Base-by-base conservation (phyloP, 441 rosid species). In the Gossypium lobatum region DNA sequence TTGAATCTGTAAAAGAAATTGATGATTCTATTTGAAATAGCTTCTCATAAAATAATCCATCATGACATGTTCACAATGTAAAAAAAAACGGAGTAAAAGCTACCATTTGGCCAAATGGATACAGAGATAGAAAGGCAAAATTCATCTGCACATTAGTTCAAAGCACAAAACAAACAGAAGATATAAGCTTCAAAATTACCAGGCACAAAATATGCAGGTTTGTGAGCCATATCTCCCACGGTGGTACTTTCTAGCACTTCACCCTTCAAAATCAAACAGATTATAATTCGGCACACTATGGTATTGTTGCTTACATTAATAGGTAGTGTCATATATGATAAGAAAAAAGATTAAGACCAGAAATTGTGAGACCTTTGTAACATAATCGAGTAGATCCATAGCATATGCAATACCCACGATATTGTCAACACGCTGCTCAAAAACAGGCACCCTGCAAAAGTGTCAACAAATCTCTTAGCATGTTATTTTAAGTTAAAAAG, bases 341-440 rank as follows among this genome's bases (percentile, higher is more conserved):
- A 80, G 39, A 75, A 57, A 8, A 39, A 68, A 64, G 31, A 60
- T 18, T 21, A 58, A 48, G 70, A 75, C 64, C 45, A 54, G 72
- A 78, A 80, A 62, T 69, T 73, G 72, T 52, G 86, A 65, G 72
- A 96, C 99, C 97, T 93, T 96, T 81, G 80, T 95, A 76, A 88
- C 97, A 83, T 83, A 93, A 84, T 96, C 99, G 55, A 96, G 85
- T 62, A 96, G 88, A 85, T 93, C 98, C 99, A 96, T 96, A 37
- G 99, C 98, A 80, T 96, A 93, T 59, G 97, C 99, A 69, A 96
- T 92, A 45, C 99, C 99, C 80, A 92, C 93, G 48, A 96, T 96
- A 64, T 96, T 96, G 85, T 96, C 99, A 79, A 96, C 85, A 14
- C 98, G 97, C 88, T 96, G 97, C 91, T 96, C 97, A 85, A 92